Conservation (phyloP, 345 rosid genomes). For the Gossypium australe region DNA sequence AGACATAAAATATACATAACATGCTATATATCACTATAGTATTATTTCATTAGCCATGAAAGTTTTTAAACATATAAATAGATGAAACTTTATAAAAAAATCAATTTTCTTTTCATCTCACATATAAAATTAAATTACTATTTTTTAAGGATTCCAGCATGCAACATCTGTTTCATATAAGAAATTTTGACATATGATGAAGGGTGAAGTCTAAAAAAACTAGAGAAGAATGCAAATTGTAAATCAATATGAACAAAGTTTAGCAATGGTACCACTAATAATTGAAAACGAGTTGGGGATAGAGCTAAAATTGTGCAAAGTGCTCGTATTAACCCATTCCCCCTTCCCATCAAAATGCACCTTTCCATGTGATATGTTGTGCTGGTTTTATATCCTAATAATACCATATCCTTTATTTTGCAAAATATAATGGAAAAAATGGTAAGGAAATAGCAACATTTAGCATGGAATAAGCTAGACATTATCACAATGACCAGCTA, state of each 20-base stretch:
- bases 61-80: no score
- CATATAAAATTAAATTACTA: no score
- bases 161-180: no score
- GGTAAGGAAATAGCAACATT: not conserved
- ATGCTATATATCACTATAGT: no score
- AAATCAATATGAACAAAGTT: not conserved
- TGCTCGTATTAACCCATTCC: not conserved
- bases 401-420: not conserved
- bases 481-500: no score
- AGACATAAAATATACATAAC: no score
- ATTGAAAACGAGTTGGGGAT: not conserved
- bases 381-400: not conserved
- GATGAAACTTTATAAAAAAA: no score
- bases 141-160: no score
- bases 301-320: not conserved
- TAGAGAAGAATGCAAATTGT: no score
- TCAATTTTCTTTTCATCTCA: no score
- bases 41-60: rapidly evolving
- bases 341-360: not conserved
- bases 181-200: no score
- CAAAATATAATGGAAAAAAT: not conserved
- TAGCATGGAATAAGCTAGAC: not conserved
- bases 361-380: not conserved
- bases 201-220: not conserved
- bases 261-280: not conserved